phyloP scores from a whole-genome alignment of 2,329 filamentous ascomycete species.

The Hypoxylon sp. region DNA sequence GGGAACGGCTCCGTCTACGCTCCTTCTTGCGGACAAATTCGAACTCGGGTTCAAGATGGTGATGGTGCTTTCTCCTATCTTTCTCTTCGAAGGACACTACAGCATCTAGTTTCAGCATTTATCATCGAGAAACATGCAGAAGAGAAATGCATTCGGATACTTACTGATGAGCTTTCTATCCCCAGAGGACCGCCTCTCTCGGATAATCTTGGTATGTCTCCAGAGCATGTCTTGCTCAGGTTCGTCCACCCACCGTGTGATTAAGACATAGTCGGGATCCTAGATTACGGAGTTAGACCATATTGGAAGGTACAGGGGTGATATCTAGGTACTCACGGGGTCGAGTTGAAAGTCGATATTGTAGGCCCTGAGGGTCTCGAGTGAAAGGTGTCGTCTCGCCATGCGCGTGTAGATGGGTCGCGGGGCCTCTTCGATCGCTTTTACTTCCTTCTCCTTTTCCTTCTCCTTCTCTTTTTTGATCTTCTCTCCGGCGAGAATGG shows the following conservation, averaged over 20 bases:
- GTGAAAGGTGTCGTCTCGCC: slow-evolving; percentile 72
- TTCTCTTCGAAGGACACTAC: slow-evolving; percentile 60
- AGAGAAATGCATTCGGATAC: slow-evolving; percentile 7
- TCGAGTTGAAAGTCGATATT: slow-evolving; percentile 72
- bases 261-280: slow-evolving; percentile 79
- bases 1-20: slow-evolving; percentile 65
- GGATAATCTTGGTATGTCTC: slow-evolving; percentile 76
- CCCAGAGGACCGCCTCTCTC: slow-evolving; percentile 63
- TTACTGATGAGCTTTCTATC: slow-evolving; percentile 59
- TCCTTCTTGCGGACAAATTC: slow-evolving; percentile 73
- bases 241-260: slow-evolving; percentile 80
- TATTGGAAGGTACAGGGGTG: not conserved
- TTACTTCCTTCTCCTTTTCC: slow-evolving; percentile 52
- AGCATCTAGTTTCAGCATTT: slow-evolving; percentile 20
- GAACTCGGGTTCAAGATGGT: slow-evolving; percentile 62
- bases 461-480: slow-evolving; percentile 63
- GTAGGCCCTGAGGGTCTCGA: slow-evolving; percentile 71
- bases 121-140: no score
- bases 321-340: slow-evolving; percentile 63
- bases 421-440: slow-evolving; percentile 35
- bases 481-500: slow-evolving; percentile 64
- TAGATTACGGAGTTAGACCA: slow-evolving; percentile 52
- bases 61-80: slow-evolving; percentile 58
- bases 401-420: slow-evolving; percentile 75
- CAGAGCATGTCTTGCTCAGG: slow-evolving; percentile 80